These are phyloP conservation scores for Stylosanthes scabra DNA, from an alignment of 331 rosid genomes.

Conservation along the genomic window DNA sequence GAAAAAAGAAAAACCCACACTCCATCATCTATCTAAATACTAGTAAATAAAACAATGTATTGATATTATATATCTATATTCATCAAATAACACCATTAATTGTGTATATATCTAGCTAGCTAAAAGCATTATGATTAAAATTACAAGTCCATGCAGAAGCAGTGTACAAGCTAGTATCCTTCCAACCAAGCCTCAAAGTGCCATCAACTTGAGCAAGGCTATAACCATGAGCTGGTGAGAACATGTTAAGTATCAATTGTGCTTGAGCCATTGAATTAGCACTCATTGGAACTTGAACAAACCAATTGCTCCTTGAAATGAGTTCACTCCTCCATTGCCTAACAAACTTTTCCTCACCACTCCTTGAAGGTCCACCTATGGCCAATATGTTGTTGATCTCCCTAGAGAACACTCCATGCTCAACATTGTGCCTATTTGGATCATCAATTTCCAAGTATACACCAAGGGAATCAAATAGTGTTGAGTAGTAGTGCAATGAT, in stretches of 20 bases:
- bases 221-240: slow-evolving; percentile 64
- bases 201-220: slow-evolving; percentile 83
- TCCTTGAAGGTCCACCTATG: slow-evolving; percentile 77
- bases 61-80: too few species aligned
- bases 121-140: slow-evolving; percentile 14
- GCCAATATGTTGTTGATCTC: slow-evolving; percentile 87
- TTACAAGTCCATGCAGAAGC: slow-evolving; percentile 93
- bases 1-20: too few species aligned
- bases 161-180: slow-evolving; percentile 78
- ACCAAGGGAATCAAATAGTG: slow-evolving; percentile 84
- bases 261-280: slow-evolving; percentile 87
- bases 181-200: slow-evolving; percentile 83
- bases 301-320: slow-evolving; percentile 40
- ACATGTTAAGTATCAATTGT: slow-evolving; percentile 83
- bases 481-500: slow-evolving; percentile 81
- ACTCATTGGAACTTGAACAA: slow-evolving; percentile 76
- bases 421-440: slow-evolving; percentile 58
- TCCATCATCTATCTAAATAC: too few species aligned
- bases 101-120: not conserved
- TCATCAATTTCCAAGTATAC: slow-evolving; percentile 62
- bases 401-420: slow-evolving; percentile 54
- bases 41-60: too few species aligned
- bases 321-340: slow-evolving; percentile 80
- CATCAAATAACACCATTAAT: too few species aligned
- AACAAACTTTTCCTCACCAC: slow-evolving; percentile 78